Evolutionary conservation across 1,284 basidiomycete genomes (phyloP).

Genomic region (Sanghuangporus weigelae): DNA sequence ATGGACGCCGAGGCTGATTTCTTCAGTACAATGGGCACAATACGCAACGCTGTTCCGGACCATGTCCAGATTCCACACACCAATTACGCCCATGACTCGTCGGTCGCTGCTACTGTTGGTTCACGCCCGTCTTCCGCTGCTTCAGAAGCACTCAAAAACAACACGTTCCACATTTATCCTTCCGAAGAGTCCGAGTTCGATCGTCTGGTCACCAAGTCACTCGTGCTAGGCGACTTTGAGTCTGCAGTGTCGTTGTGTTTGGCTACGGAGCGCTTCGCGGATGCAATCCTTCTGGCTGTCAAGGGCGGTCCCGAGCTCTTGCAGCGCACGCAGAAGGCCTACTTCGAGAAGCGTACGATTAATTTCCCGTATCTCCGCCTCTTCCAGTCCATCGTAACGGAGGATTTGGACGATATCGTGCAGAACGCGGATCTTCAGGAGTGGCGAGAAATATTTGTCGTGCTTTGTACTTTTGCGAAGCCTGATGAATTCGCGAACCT

Average conservation of each 20-base stretch:
- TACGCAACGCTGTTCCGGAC: slow-evolving; percentile 51
- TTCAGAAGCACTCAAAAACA: slow-evolving; percentile 68
- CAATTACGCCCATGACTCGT: slow-evolving; percentile 76
- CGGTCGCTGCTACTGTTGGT: slow-evolving; percentile 86
- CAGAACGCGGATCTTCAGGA: slow-evolving; percentile 94
- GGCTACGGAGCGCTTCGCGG: slow-evolving; percentile 86
- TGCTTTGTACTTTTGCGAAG: slow-evolving; percentile 91
- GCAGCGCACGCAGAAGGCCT: slow-evolving; percentile 86
- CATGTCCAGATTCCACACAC: slow-evolving; percentile 71
- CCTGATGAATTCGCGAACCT: slow-evolving; percentile 82
- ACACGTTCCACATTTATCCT: slow-evolving; percentile 91
- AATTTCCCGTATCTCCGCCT: slow-evolving; percentile 86
- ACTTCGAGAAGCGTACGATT: slow-evolving; percentile 82
- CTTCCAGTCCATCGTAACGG: slow-evolving; percentile 92
- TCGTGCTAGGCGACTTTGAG: slow-evolving; percentile 92
- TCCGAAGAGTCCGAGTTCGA: slow-evolving; percentile 85
- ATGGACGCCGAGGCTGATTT: slow-evolving; percentile 76
- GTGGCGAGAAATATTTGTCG: slow-evolving; percentile 97
- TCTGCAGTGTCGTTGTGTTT: slow-evolving; percentile 91
- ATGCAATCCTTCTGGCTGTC: slow-evolving; percentile 91
- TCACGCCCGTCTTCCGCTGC: slow-evolving; percentile 81
- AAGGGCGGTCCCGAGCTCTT: slow-evolving; percentile 90
- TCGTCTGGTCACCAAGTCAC: slow-evolving; percentile 84
- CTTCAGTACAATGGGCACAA: slow-evolving; percentile 74
- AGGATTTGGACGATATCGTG: slow-evolving; percentile 89